Evolutionary conservation across 495 filamentous ascomycete species (phyloP).

Genomic region (Pseudotulostoma volvatum): DNA sequence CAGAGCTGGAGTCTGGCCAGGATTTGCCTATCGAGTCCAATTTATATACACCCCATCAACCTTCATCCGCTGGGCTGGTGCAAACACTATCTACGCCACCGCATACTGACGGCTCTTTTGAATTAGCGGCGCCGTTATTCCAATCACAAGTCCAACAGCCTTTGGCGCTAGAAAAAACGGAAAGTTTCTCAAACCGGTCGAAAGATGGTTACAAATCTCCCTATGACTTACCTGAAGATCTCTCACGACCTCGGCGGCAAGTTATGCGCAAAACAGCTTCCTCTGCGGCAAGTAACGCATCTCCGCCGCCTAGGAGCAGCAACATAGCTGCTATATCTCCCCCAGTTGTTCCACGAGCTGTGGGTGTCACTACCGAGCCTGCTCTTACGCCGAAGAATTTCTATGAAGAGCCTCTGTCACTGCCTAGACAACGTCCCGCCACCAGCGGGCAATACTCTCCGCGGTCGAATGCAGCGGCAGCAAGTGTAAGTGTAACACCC

Average conservation of each 20-base stretch:
- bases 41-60: conserved; percentile 30
- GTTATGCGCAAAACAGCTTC: conserved; percentile 19
- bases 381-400: conserved; percentile 37
- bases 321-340: conserved; percentile 34
- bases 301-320: conserved; percentile 38
- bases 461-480: conserved; percentile 13
- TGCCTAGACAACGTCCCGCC: conserved; percentile 32
- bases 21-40: conserved; percentile 1
- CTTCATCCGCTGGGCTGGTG: conserved; percentile 25
- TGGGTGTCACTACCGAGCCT: conserved; percentile 18
- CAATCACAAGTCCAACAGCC: conserved; percentile 13
- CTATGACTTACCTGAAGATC: conserved; percentile 86
- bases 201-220: conserved; percentile 88
- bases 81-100: conserved; percentile 15
- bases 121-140: conserved; percentile 24
- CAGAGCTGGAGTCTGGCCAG: neutral
- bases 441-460: conserved; percentile 39
- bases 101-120: conserved; percentile 16
- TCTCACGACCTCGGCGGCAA: conserved; percentile 48
- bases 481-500: conserved; percentile 3
- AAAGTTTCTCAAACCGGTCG: conserved; percentile 77
- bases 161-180: conserved; percentile 20
- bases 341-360: conserved; percentile 11
- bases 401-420: conserved; percentile 76
- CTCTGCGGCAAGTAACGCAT: conserved; percentile 16